Conservation (phyloP, 2,329 filamentous ascomycete species). For the Apiospora saccharicola region DNA sequence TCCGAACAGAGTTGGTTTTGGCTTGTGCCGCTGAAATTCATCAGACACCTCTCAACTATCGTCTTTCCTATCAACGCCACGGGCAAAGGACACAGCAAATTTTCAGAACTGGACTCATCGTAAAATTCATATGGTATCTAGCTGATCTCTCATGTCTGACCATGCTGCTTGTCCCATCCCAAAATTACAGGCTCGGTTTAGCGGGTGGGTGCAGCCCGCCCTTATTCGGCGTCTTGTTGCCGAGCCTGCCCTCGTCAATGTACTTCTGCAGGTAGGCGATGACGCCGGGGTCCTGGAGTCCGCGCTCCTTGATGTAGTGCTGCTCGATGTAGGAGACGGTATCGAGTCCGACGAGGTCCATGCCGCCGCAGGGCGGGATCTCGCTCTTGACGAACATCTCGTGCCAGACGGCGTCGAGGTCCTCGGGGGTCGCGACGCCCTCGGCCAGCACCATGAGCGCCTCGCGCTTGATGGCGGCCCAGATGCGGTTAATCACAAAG, state of each 20-base stretch:
- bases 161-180: no score
- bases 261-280: constrained; percentile 39
- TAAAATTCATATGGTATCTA: no score
- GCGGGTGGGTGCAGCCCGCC: constrained; percentile 29
- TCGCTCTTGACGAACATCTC: constrained; percentile 41
- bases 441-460: constrained; percentile 41
- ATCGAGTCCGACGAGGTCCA: constrained; percentile 45
- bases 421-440: constrained; percentile 40
- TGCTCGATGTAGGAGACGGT: constrained; percentile 41
- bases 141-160: neutral
- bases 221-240: constrained; percentile 39
- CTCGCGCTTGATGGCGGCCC: constrained; percentile 46
- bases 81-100: no score
- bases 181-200: no score
- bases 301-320: constrained; percentile 32
- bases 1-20: no score
- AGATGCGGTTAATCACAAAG: constrained; percentile 46
- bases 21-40: no score
- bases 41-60: no score
- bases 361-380: constrained; percentile 42
- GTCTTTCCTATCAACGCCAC: no score
- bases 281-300: constrained; percentile 27
- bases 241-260: constrained; percentile 37
- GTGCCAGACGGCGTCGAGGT: constrained; percentile 43
- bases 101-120: no score